Conservation (phyloP, 345 rosid species). For the Litchi chinensis region DNA sequence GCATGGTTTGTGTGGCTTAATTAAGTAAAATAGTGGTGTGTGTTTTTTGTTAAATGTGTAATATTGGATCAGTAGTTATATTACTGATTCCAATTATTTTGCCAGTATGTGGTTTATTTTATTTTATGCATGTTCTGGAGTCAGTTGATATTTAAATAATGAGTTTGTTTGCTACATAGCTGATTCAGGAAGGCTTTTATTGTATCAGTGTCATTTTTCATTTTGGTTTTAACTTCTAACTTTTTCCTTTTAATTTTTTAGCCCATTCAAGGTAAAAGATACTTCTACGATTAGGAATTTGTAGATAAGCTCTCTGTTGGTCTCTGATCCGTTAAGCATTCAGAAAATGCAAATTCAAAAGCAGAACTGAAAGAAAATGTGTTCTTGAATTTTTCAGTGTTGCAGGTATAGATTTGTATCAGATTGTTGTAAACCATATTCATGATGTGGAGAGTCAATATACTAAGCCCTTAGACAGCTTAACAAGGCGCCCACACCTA, state of each 20-base stretch:
- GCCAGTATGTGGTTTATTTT: neutral
- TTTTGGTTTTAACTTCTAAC: neutral
- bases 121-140: neutral
- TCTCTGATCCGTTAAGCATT: neutral
- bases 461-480: too few relatives aligned
- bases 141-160: neutral
- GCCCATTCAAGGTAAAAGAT: neutral
- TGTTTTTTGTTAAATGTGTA: neutral
- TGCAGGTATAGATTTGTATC: neutral
- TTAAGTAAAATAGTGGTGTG: neutral
- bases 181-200: neutral
- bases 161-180: neutral
- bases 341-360: neutral
- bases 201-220: neutral
- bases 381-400: neutral
- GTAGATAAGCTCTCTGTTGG: neutral
- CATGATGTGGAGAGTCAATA: too few relatives aligned
- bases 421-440: neutral
- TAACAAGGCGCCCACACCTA: too few relatives aligned
- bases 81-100: neutral
- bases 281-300: neutral
- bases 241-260: too few relatives aligned
- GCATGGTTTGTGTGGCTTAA: neutral
- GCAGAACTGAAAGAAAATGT: too few relatives aligned
- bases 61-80: neutral